These are phyloP conservation scores for Botryotinia convoluta DNA, from an alignment of 2,329 filamentous ascomycete genomes.

Conservation along the genomic window DNA sequence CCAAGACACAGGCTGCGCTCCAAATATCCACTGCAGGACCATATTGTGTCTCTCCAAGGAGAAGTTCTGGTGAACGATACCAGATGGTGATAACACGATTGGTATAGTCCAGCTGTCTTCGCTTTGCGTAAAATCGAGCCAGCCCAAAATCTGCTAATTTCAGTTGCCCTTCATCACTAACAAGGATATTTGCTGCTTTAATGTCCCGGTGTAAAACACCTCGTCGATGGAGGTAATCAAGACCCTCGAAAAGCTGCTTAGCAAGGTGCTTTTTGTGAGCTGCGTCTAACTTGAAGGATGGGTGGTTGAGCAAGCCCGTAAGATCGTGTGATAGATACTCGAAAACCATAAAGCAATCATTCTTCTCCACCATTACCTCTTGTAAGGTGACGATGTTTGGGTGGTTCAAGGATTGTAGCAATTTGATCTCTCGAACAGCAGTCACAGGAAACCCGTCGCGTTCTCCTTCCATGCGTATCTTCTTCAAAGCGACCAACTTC, in stretches of 20 bases:
- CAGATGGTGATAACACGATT: constrained; percentile 99
- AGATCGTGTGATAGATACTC: constrained; percentile 96
- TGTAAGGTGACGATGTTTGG: constrained; percentile 78
- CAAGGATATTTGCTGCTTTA: constrained; percentile 95
- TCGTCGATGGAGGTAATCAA: constrained; percentile 88
- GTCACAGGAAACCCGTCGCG: constrained; percentile 89
- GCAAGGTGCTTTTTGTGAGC: constrained; percentile 92
- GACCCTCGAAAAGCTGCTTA: constrained; percentile 86
- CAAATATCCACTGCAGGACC: constrained; percentile 90
- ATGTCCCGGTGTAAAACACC: constrained; percentile 97
- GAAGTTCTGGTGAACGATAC: constrained; percentile 89
- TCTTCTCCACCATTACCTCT: constrained; percentile 97
- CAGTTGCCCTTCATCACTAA: constrained; percentile 82
- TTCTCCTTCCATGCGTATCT: constrained; percentile 91
- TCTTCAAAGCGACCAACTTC: constrained; percentile 78
- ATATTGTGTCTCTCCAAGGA: constrained; percentile 87
- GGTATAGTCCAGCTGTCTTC: constrained; percentile 88
- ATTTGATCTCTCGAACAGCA: constrained; percentile 85
- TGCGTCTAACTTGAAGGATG: constrained; percentile 78
- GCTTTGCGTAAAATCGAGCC: constrained; percentile 93
- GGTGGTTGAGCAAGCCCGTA: constrained; percentile 92
- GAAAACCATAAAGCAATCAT: constrained; percentile 99
- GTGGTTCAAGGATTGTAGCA: constrained; percentile 83
- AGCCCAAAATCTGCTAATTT: constrained; percentile 96
- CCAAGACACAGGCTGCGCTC: constrained; percentile 94